Conservation (phyloP, 345 rosid genomes). For the Moricandia moricandioides region DNA sequence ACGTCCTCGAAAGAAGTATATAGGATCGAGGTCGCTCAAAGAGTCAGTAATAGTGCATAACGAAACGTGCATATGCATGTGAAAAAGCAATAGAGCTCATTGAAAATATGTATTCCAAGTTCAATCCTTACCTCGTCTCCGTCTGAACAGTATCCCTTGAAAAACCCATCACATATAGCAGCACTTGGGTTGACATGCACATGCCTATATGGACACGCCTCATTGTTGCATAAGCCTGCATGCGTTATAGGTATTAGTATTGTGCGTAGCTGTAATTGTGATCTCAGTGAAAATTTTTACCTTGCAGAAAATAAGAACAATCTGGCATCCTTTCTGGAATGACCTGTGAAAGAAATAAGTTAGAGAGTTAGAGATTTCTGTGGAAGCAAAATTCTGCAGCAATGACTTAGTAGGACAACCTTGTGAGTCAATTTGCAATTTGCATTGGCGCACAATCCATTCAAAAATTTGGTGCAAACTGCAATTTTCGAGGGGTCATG, state of each 20-base stretch:
- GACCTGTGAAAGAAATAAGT: conserved; percentile 53
- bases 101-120: conserved; percentile 19
- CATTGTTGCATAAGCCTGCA: conserved; percentile 85
- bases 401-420: conserved; percentile 46
- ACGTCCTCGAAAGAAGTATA: not conserved
- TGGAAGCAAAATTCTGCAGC: conserved; percentile 10
- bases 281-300: conserved; percentile 34
- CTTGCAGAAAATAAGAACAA: conserved; percentile 92
- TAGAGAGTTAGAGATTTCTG: conserved; percentile 17
- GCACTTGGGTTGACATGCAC: conserved; percentile 88
- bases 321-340: conserved; percentile 99
- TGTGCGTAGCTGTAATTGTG: not conserved
- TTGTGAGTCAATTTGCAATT: conserved; percentile 94
- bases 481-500: conserved; percentile 92
- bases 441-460: conserved; percentile 65
- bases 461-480: conserved; percentile 90
- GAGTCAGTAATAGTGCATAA: not conserved
- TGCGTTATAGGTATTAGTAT: conserved; percentile 21
- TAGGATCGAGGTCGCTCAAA: not conserved
- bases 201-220: conserved; percentile 81
- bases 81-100: not conserved
- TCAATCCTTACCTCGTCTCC: conserved; percentile 74
- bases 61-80: conserved; percentile 17
- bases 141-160: conserved; percentile 86
- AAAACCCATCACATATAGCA: conserved; percentile 74